Conservation (phyloP, 345 rosid species). For the Eucalyptus curtisii region DNA sequence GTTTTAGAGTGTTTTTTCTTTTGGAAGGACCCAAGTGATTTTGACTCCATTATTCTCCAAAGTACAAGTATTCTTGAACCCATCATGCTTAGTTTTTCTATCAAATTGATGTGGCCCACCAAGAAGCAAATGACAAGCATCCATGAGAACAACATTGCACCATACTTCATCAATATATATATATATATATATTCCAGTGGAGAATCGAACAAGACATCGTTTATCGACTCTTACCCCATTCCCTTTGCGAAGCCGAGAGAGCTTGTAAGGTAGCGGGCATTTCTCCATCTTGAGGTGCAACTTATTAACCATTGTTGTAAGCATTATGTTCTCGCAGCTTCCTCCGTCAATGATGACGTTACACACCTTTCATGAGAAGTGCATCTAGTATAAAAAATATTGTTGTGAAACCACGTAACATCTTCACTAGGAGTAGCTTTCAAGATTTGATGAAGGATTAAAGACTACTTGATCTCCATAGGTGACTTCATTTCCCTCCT, state of each 20-base stretch:
- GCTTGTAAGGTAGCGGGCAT: not conserved
- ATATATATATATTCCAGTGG: not conserved
- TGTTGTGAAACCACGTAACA: not conserved
- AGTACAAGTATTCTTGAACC: not conserved
- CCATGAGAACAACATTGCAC: not conserved
- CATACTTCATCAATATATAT: not conserved
- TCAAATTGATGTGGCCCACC: not conserved
- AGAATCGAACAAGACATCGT: not conserved
- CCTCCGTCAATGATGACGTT: fast-evolving
- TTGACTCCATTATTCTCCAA: too few relatives aligned
- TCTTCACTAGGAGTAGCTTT: not conserved
- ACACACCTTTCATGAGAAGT: not conserved
- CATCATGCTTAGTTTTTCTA: not conserved
- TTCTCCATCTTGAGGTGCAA: not conserved
- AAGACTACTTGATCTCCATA: not conserved
- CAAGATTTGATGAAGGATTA: not conserved
- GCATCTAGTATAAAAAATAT: not conserved
- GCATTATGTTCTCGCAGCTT: fast-evolving
- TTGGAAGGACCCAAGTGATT: not conserved
- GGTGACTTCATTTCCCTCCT: not conserved
- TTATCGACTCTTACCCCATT: not conserved
- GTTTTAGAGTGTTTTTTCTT: not conserved
- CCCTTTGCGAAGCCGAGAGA: fast-evolving
- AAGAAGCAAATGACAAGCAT: not conserved
- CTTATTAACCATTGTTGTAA: not conserved